Evolutionary conservation across 2,329 filamentous ascomycete genomes (phyloP).

Genomic region (Ascochyta fabae): DNA sequence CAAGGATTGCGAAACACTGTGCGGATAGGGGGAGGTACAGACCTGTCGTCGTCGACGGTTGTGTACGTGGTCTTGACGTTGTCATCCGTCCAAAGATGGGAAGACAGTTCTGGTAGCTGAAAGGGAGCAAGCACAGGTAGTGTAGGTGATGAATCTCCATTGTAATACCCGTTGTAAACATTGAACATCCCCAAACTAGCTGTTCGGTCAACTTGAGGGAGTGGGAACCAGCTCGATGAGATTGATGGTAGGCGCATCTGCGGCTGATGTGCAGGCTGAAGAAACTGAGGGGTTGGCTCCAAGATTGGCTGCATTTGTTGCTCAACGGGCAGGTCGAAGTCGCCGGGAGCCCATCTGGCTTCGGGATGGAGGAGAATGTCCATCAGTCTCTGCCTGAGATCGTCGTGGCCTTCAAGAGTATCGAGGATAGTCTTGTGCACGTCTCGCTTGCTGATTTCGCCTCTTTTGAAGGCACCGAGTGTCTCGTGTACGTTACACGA

Average conservation of each 20-base stretch:
- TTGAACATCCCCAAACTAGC: not conserved
- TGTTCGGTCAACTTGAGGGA: constrained; percentile 1
- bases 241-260: constrained; percentile 28
- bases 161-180: not conserved
- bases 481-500: constrained; percentile 22
- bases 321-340: constrained; percentile 22
- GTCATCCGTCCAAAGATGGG: not conserved
- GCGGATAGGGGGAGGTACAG: not conserved
- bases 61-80: not conserved
- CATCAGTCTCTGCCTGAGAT: constrained; percentile 33
- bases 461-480: constrained; percentile 25
- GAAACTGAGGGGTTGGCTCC: constrained; percentile 23
- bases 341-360: constrained; percentile 27
- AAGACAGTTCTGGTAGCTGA: not conserved
- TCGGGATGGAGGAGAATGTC: constrained; percentile 33
- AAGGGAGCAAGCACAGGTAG: not conserved
- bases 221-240: constrained; percentile 19
- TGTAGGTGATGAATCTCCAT: not conserved
- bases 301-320: not conserved
- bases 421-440: constrained; percentile 26
- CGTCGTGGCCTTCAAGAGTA: constrained; percentile 23
- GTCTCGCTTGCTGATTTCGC: constrained; percentile 31
- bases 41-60: not conserved
- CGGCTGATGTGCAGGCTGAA: constrained; percentile 36
- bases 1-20: constrained; percentile 7